Evolutionary conservation across 2,329 filamentous ascomycete species (phyloP).

Genomic region (Aquanectria penicillioides): DNA sequence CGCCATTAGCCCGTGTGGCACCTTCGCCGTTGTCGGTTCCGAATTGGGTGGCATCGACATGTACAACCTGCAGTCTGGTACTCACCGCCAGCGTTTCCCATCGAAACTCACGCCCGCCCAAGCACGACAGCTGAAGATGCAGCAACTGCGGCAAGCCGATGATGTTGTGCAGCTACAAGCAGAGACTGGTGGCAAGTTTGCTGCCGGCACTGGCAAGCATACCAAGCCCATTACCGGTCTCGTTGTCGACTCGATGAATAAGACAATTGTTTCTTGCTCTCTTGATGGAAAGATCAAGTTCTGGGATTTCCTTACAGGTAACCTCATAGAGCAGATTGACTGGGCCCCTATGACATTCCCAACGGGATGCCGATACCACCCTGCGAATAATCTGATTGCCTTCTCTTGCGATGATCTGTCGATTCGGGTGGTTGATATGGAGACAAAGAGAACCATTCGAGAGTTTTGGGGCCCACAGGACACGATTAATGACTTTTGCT

Average conservation of each 20-base stretch:
- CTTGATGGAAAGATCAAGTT: constrained; percentile 96
- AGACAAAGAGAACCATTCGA: constrained; percentile 89
- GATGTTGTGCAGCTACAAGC: constrained; percentile 65
- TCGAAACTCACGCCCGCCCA: constrained; percentile 80
- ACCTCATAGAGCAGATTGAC: constrained; percentile 81
- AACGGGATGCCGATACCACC: constrained; percentile 81
- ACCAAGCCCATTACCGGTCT: constrained; percentile 85
- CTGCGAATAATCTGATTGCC: constrained; percentile 84
- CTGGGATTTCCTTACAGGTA: constrained; percentile 92
- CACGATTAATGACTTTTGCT: constrained; percentile 82
- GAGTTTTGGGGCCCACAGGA: constrained; percentile 87
- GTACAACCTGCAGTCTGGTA: constrained; percentile 95
- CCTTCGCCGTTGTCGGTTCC: constrained; percentile 91
- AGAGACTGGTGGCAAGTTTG: constrained; percentile 54
- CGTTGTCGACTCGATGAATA: constrained; percentile 89
- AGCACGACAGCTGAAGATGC: constrained; percentile 77
- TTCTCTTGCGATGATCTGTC: constrained; percentile 90
- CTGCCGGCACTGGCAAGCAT: constrained; percentile 75
- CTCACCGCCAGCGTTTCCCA: constrained; percentile 88
- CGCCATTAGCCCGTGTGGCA: constrained; percentile 89
- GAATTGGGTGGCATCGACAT: constrained; percentile 86
- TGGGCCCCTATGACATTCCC: constrained; percentile 82
- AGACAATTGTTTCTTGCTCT: constrained; percentile 84
- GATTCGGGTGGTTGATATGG: constrained; percentile 88
- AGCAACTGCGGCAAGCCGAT: constrained; percentile 68